phyloP scores from a whole-genome alignment of 1,284 basidiomycete species.

The Tilletia walkeri region DNA sequence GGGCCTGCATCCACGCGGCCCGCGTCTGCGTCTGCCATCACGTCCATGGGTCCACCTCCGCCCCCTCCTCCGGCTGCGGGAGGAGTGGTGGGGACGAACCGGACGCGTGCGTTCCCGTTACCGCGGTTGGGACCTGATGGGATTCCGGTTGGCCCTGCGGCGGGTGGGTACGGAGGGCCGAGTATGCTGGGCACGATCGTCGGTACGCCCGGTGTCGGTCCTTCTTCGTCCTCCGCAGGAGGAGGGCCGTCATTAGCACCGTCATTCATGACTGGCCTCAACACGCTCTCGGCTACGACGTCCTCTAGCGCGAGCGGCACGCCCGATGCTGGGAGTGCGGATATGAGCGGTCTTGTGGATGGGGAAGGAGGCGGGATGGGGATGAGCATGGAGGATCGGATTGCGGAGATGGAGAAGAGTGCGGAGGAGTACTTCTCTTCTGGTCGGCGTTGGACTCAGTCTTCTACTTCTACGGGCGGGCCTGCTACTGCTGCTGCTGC shows the following conservation, averaged over 20 bases:
- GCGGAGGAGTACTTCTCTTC: constrained; percentile 18
- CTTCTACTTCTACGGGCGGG: neutral
- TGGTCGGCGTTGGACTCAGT: constrained; percentile 1
- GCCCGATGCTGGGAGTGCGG: no score
- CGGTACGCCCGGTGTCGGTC: neutral
- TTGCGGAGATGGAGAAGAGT: constrained; percentile 20
- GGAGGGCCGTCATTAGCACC: no score
- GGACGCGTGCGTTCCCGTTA: neutral
- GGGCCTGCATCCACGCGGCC: no score
- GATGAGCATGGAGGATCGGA: constrained; percentile 19
- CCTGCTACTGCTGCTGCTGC: neutral
- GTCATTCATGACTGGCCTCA: no score
- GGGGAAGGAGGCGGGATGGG: neutral
- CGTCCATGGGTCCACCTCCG: no score
- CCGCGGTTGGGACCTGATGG: neutral
- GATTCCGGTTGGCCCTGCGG: neutral
- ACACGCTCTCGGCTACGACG: no score
- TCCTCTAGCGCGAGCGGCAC: no score
- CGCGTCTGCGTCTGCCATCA: no score
- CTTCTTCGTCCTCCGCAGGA: no score
- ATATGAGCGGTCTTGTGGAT: no score
- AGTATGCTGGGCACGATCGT: constrained; percentile 5
- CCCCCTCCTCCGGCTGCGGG: no score
- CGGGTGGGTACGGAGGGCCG: neutral
- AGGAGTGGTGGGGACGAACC: no score